Percentiles rank a stretch among this genome's conserved stretches.
Conservation (phyloP, 768 basidiomycete species). For the Leccinum imitatum region DNA sequence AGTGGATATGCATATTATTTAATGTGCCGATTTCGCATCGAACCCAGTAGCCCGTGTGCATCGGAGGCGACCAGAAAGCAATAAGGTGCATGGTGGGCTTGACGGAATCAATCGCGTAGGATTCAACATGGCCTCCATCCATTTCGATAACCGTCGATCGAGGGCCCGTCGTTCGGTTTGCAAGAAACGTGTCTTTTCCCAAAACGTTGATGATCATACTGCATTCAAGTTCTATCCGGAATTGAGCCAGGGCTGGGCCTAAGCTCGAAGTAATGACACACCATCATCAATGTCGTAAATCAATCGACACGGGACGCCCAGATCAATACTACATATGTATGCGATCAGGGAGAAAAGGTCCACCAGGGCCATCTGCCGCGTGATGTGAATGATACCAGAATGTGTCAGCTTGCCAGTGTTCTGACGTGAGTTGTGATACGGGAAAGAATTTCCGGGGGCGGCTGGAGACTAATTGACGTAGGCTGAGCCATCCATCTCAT, state of each 20-base stretch:
- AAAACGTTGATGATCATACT: slow-evolving; percentile 35
- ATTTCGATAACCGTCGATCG: slow-evolving; percentile 38
- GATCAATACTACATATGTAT: too few relatives aligned
- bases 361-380: slow-evolving; percentile 42
- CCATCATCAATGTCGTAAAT: slow-evolving; percentile 26
- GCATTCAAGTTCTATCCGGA: background rate
- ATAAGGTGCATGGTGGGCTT: slow-evolving; percentile 40
- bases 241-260: background rate
- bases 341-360: slow-evolving; percentile 11
- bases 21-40: slow-evolving; percentile 6
- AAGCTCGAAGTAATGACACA: background rate
- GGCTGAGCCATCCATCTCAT: slow-evolving; percentile 31
- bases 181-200: slow-evolving; percentile 36
- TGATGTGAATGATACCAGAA: slow-evolving; percentile 37
- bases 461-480: slow-evolving; percentile 43
- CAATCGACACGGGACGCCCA: slow-evolving; percentile 6
- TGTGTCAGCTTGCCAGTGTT: slow-evolving; percentile 35
- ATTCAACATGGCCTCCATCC: slow-evolving; percentile 39
- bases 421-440: slow-evolving; percentile 31
- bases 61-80: slow-evolving; percentile 42
- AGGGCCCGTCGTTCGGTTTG: slow-evolving; percentile 28
- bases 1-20: slow-evolving; percentile 19
- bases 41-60: slow-evolving; percentile 40
- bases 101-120: slow-evolving; percentile 37
- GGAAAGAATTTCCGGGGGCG: slow-evolving; percentile 29